These are phyloP conservation scores for Trametes hirsuta DNA, from an alignment of 1,284 basidiomycete genomes.

Conservation along the genomic window DNA sequence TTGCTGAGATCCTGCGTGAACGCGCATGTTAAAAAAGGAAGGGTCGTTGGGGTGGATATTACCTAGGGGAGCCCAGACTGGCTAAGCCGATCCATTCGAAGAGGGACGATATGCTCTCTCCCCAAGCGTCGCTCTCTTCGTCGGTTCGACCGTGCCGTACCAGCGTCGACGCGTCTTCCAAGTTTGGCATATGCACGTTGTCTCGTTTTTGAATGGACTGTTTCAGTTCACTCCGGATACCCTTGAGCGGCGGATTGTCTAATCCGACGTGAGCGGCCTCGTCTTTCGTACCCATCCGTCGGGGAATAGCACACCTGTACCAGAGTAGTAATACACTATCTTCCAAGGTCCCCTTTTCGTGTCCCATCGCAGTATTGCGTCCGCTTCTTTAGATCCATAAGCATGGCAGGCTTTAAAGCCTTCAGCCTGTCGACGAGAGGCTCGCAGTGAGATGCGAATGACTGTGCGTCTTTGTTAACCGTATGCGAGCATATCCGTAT, in stretches of 20 bases:
- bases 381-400: neutral
- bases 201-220: neutral
- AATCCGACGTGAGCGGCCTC: neutral
- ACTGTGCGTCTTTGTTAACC: constrained; percentile 34
- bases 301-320: neutral
- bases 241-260: neutral
- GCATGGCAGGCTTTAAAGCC: neutral
- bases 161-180: constrained; percentile 26
- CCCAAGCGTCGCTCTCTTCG: constrained; percentile 52
- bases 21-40: neutral
- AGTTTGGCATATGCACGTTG: constrained; percentile 40
- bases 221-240: neutral
- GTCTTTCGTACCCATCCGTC: neutral
- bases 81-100: constrained; percentile 78
- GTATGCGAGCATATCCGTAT: neutral
- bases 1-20: constrained; percentile 38
- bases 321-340: neutral
- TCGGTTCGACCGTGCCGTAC: constrained; percentile 18
- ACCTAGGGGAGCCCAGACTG: constrained; percentile 48
- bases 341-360: neutral
- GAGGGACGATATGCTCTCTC: constrained; percentile 45
- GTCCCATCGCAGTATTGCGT: constrained; percentile 2
- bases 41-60: neutral
- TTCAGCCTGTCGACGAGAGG: neutral
- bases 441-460: constrained; percentile 45